Evolutionary conservation across 2,329 filamentous ascomycete species (phyloP).

Genomic region (Blumeriella jaapii): DNA sequence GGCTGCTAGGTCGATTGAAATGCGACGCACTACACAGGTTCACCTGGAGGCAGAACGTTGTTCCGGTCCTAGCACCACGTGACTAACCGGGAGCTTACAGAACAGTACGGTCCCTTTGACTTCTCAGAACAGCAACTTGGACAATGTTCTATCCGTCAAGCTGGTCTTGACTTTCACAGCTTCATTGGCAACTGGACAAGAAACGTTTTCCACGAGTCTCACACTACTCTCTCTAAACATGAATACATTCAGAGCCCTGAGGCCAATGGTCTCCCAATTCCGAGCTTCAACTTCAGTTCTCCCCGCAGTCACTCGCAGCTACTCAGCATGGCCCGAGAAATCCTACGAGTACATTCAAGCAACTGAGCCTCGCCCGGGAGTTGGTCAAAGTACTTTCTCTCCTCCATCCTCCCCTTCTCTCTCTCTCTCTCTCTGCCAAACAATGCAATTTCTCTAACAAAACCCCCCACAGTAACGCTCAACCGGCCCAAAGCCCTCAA

Average conservation of each 20-base stretch:
- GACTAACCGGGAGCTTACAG: too few relatives aligned
- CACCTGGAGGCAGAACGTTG: too few relatives aligned
- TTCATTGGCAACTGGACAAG: not conserved
- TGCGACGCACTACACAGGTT: too few relatives aligned
- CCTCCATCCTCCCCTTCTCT: too few relatives aligned
- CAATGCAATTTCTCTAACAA: slow-evolving; percentile 1
- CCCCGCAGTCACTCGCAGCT: slow-evolving; percentile 21
- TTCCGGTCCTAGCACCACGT: not conserved
- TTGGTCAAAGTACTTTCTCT: slow-evolving; percentile 50
- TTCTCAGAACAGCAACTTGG: not conserved
- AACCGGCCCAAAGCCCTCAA: slow-evolving; percentile 94
- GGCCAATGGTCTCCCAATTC: slow-evolving; percentile 25
- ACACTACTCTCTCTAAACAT: slow-evolving; percentile 13
- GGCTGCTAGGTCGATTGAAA: too few relatives aligned
- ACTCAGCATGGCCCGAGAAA: slow-evolving; percentile 24
- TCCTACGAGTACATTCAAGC: slow-evolving; percentile 74
- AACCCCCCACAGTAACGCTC: slow-evolving; percentile 56
- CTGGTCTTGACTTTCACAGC: slow-evolving; percentile 9
- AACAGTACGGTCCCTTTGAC: too few relatives aligned
- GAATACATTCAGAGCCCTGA: slow-evolving; percentile 22
- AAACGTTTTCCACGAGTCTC: too few relatives aligned
- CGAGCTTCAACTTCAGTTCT: slow-evolving; percentile 18
- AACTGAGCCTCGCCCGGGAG: slow-evolving; percentile 74
- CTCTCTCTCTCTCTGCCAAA: too few relatives aligned
- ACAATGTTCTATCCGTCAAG: slow-evolving; percentile 6